Conservation (phyloP, 257 asterid species). For the Ocimum tenuiflorum region DNA sequence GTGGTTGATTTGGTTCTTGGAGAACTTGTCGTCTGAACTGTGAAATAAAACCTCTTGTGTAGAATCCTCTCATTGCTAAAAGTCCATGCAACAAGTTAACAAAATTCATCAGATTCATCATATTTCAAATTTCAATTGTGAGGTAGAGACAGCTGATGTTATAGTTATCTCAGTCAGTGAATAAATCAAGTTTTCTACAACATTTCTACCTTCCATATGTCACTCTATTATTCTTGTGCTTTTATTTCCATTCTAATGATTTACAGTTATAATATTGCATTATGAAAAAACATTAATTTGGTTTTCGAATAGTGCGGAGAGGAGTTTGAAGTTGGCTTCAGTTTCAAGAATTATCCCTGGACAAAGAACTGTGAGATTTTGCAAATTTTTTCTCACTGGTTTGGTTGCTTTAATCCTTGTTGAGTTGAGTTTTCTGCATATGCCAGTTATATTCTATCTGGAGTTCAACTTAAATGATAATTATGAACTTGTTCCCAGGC, state of each 20-base stretch:
- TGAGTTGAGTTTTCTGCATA: not conserved
- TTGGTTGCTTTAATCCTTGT: not conserved
- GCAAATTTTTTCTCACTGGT: not conserved
- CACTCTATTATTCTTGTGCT: not conserved
- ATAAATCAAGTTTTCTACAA: not conserved
- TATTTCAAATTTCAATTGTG: conserved; percentile 10
- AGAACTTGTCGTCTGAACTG: not conserved
- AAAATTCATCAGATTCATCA: not conserved
- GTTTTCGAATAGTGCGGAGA: conserved; percentile 80
- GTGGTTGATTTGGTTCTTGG: conserved; percentile 3
- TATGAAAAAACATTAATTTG: conserved; percentile 73
- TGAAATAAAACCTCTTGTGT: not conserved
- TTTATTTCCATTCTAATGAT: conserved; percentile 17
- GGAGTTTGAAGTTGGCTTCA: conserved; percentile 69
- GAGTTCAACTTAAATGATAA: conserved; percentile 10
- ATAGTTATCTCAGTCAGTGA: not conserved
- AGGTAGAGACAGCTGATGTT: not conserved
- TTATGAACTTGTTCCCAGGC: conserved; percentile 46
- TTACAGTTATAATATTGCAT: conserved; percentile 29
- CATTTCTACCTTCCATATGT: not conserved
- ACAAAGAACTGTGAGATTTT: conserved; percentile 81
- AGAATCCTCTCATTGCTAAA: not conserved
- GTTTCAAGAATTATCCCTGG: conserved; percentile 81
- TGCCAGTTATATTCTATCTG: not conserved
- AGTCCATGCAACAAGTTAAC: conserved; percentile 6